A percentile compares a stretch with the other conserved stretches of the same genome.
These are phyloP conservation scores for Cercospora zeina DNA, from an alignment of 2,329 filamentous ascomycete genomes.

Conservation along the genomic window DNA sequence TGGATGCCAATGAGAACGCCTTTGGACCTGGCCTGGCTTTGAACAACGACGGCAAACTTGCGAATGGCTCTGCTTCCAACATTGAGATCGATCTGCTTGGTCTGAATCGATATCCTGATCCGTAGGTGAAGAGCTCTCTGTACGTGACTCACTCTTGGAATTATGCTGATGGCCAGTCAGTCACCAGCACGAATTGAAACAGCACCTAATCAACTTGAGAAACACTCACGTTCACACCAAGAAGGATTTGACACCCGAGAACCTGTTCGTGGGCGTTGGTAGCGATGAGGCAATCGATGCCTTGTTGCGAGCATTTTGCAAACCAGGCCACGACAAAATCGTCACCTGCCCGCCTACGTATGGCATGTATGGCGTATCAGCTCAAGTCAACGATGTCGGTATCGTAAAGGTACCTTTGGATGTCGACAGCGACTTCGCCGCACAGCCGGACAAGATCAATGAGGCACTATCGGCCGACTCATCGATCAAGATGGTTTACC, in stretches of 20 bases:
- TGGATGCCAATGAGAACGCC: slow-evolving; percentile 98
- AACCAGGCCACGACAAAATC: slow-evolving; percentile 82
- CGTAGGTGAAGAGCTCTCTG: slow-evolving; percentile 46
- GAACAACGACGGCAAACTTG: slow-evolving; percentile 50
- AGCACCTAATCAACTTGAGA: slow-evolving; percentile 80
- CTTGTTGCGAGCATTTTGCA: slow-evolving; percentile 88
- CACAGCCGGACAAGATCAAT: slow-evolving; percentile 70
- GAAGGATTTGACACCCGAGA: slow-evolving; percentile 70
- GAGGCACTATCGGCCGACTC: slow-evolving; percentile 63
- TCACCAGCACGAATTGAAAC: slow-evolving; percentile 84
- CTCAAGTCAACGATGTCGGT: slow-evolving; percentile 86
- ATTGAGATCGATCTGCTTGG: slow-evolving; percentile 73
- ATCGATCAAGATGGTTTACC: slow-evolving; percentile 82
- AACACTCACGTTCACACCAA: slow-evolving; percentile 80
- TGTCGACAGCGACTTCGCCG: slow-evolving; percentile 67
- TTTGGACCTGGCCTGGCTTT: slow-evolving; percentile 77
- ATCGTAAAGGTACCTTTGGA: slow-evolving; percentile 85
- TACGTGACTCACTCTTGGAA: slow-evolving; percentile 18
- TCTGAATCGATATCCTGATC: slow-evolving; percentile 93
- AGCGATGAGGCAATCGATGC: slow-evolving; percentile 97
- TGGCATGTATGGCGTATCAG: slow-evolving; percentile 96
- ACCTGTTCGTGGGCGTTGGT: slow-evolving; percentile 92
- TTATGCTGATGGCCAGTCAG: slow-evolving; percentile 39
- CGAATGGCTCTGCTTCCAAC: slow-evolving; percentile 48
- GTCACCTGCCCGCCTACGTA: slow-evolving; percentile 95